phyloP scores from a whole-genome alignment of 202 grass and related monocot genomes.

The Carex arenaria region DNA sequence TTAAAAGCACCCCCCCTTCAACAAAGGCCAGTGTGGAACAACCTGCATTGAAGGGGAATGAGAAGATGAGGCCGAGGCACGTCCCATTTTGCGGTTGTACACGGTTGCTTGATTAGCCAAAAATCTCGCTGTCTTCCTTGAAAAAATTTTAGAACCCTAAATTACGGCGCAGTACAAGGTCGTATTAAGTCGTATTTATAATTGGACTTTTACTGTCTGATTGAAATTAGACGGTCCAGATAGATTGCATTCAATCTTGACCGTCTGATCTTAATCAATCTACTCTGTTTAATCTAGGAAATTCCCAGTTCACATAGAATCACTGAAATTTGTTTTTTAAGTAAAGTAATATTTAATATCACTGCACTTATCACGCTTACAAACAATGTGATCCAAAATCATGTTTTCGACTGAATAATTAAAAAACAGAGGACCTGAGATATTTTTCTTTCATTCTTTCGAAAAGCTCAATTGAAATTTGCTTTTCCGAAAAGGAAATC shows the following conservation, averaged over 20 bases:
- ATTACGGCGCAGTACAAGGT: not conserved
- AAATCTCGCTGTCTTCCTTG: not conserved
- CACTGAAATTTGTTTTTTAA: not conserved
- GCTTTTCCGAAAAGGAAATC: too few relatives aligned
- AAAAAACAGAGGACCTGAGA: too few relatives aligned
- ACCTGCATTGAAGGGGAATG: not conserved
- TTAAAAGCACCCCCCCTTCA: not conserved
- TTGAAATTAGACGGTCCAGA: not conserved
- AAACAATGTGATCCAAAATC: too few relatives aligned
- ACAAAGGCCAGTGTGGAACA: not conserved
- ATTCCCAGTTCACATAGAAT: not conserved
- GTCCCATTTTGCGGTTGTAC: not conserved
- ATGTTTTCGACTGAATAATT: too few relatives aligned
- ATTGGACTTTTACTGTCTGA: not conserved
- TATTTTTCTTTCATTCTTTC: too few relatives aligned
- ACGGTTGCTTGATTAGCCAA: too few relatives aligned
- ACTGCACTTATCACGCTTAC: too few relatives aligned
- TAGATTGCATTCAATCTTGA: not conserved
- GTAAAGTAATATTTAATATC: not conserved
- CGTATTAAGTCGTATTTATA: not conserved
- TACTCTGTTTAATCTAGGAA: not conserved
- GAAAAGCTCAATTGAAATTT: too few relatives aligned
- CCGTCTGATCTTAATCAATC: not conserved
- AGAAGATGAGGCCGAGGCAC: not conserved
- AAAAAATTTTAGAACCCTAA: not conserved